Conservation (phyloP, 1,139 yeast species). For the Hansenula lynferdii region DNA sequence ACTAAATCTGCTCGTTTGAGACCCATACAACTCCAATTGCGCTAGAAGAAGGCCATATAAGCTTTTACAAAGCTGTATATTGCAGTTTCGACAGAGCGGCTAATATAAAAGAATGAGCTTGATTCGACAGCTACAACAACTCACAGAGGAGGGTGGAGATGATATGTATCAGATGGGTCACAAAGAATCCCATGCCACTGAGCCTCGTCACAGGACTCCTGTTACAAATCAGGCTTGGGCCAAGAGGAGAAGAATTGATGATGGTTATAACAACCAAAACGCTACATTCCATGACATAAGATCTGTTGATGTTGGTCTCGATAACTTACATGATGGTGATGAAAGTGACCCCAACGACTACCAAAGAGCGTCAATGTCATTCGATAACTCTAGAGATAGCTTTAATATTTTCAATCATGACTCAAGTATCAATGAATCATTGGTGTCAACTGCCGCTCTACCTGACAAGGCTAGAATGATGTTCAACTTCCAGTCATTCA, state of each 20-base stretch:
- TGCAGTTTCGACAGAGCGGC: too few relatives aligned
- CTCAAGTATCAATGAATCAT: background rate
- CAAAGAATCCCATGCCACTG: too few relatives aligned
- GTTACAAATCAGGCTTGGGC: background rate
- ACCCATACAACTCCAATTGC: too few relatives aligned
- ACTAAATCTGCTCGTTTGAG: too few relatives aligned
- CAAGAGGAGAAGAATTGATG: background rate
- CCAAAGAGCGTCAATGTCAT: background rate
- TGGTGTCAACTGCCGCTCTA: slow-evolving; percentile 15
- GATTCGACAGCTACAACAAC: slow-evolving; percentile 9
- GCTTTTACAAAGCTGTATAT: too few relatives aligned
- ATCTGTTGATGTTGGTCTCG: background rate
- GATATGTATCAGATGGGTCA: background rate
- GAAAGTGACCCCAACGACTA: background rate
- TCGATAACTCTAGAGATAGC: background rate
- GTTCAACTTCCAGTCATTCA: slow-evolving; percentile 37
- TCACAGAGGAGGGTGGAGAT: slow-evolving; percentile 9
- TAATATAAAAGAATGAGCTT: slow-evolving; percentile 7
- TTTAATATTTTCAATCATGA: slow-evolving; percentile 6
- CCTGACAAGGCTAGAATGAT: slow-evolving; percentile 26
- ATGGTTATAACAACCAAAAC: too few relatives aligned
- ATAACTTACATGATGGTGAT: background rate
- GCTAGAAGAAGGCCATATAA: too few relatives aligned
- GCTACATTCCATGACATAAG: background rate
- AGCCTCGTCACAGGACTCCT: too few relatives aligned